Percentiles rank a stretch among this genome's conserved stretches.
These are phyloP conservation scores for Pinus taeda DNA, from an alignment of 75 land plant species.

Conservation along the genomic window DNA sequence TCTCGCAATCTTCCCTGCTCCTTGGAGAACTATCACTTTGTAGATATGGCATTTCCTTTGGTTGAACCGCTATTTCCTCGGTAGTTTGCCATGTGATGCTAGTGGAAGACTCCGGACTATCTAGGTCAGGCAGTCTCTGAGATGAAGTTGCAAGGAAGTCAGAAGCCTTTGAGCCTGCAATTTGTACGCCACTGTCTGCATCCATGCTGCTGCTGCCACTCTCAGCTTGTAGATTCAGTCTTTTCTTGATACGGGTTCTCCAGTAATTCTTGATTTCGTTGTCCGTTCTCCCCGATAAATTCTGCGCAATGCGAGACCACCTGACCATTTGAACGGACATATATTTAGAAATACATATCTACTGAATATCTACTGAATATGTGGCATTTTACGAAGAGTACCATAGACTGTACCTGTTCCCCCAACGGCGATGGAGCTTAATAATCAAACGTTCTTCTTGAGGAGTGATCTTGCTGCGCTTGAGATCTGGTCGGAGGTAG, in stretches of 20 bases:
- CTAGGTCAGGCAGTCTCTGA: neutral
- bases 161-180: neutral
- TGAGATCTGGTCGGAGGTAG: constrained; percentile 77
- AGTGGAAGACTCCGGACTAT: neutral
- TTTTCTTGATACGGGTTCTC: constrained; percentile 12
- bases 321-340: neutral
- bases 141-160: neutral
- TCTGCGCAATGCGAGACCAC: constrained; percentile 19
- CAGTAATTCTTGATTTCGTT: constrained; percentile 22
- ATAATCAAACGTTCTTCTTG: constrained; percentile 75
- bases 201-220: neutral
- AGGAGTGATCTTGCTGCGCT: constrained; percentile 63
- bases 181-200: neutral
- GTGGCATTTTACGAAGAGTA: neutral
- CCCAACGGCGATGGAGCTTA: constrained; percentile 75
- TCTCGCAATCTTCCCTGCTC: neutral
- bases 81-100: neutral
- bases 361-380: neutral
- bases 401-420: constrained; percentile 34
- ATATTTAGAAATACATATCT: neutral
- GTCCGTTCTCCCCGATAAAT: constrained; percentile 16
- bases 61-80: neutral
- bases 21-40: neutral
- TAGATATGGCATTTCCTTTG: no score
- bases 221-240: neutral